These are phyloP conservation scores for Aspergillus pseudoterreus DNA, from an alignment of 2,329 filamentous ascomycete genomes.

Conservation along the genomic window DNA sequence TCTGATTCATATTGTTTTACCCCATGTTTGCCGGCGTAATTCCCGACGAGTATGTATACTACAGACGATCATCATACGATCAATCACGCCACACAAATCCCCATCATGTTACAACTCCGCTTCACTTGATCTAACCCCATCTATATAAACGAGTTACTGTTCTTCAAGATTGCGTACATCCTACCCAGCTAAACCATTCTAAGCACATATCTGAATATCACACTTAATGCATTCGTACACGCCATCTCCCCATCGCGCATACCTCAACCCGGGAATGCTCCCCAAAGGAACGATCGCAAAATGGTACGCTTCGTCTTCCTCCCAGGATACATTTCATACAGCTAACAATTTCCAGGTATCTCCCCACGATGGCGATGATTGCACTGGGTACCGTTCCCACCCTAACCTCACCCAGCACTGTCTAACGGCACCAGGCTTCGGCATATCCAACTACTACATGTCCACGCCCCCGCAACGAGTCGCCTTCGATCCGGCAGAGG, in stretches of 20 bases:
- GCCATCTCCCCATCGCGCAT: not conserved
- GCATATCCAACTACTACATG: constrained; percentile 12
- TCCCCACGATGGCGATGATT: not conserved
- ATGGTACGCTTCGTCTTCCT: not conserved
- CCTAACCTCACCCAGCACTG: not conserved
- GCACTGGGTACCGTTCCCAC: not conserved
- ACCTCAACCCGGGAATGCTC: not conserved
- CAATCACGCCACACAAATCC: not conserved
- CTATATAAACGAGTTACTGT: not conserved
- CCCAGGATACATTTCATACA: not conserved
- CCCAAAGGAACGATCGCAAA: not conserved
- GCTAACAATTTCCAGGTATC: not conserved
- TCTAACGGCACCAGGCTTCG: constrained; percentile 11
- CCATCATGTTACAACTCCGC: not conserved
- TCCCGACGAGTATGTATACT: not conserved
- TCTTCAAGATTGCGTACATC: not conserved
- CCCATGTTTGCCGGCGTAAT: too few species aligned
- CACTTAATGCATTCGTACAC: not conserved
- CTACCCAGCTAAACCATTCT: not conserved
- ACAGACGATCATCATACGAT: not conserved
- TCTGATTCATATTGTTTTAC: too few species aligned
- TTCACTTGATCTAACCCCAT: not conserved
- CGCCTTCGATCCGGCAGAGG: constrained; percentile 18
- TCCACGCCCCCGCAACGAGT: not conserved
- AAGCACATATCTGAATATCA: not conserved